Conservation (phyloP, 305 asterid species). For the Rubia peregrina region DNA sequence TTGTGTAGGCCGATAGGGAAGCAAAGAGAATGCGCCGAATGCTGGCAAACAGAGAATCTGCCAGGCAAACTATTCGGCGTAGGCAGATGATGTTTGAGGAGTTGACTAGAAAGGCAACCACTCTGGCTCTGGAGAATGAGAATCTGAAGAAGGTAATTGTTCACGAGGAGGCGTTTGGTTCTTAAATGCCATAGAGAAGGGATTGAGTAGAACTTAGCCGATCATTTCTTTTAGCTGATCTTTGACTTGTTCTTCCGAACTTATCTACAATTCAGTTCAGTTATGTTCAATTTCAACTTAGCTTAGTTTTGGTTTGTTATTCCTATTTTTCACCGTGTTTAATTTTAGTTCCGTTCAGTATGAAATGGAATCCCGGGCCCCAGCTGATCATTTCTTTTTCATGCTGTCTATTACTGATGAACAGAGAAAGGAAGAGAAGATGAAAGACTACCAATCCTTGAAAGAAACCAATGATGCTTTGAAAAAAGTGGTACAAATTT, state of each 20-base stretch:
- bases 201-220: too few species aligned
- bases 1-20: conserved; percentile 52
- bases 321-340: too few species aligned
- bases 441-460: conserved; percentile 31
- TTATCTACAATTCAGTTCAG: too few species aligned
- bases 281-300: too few species aligned
- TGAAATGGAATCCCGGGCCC: too few species aligned
- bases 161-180: background rate
- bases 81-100: conserved; percentile 59
- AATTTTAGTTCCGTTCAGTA: too few species aligned
- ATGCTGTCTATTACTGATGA: conserved; percentile 10
- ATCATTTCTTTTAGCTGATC: too few species aligned
- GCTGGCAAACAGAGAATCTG: conserved; percentile 83
- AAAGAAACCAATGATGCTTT: conserved; percentile 36
- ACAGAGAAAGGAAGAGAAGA: conserved; percentile 50
- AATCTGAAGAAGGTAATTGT: conserved; percentile 40
- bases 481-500: conserved; percentile 32
- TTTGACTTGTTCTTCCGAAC: too few species aligned
- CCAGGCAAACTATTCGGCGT: conserved; percentile 73
- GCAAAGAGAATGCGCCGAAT: conserved; percentile 48
- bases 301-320: too few species aligned
- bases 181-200: too few species aligned
- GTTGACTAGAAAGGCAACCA: conserved; percentile 36
- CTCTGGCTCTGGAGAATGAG: conserved; percentile 39
- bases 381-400: background rate